Base-by-base conservation (phyloP, 1,284 basidiomycete species). In the Ceratobasidium sp. region DNA sequence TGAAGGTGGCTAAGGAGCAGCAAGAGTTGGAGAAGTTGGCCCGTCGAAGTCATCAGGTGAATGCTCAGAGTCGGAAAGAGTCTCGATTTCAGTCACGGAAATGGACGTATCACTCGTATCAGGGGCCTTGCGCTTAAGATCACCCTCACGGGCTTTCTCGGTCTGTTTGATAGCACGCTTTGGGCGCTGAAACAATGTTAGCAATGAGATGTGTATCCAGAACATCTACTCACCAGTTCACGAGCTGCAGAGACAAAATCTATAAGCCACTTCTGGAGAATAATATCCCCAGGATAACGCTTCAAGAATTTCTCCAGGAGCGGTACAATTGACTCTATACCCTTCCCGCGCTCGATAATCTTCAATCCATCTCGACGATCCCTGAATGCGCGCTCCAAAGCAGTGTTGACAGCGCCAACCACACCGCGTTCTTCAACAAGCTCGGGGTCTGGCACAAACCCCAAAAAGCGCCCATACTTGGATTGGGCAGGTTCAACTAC, bases 231-330 rank as follows among this genome's bases (percentile, higher is more conserved):
- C 14, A 32, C 50, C 32, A 58, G 32, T 10, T 58, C 55, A 9
- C 18, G 6, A 16, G 58, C 58, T 12, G 58, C 58, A 1, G n/a
- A 28, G n/a, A 41, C n/a, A 26, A 60, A 23, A 14, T 60, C 58
- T 3, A 41, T 4, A 18, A 60, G 58, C 58, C 58, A 60, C 16
- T 43, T 60, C 21, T 60, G 58, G 21, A 43, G 36, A 18, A 60
- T 60, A 21, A 60, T 26, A 23, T 60, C 58, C 3, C 58, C 36
- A 21, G 58, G 58, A 60, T 41, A 26, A 14, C 23, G 21, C 16
- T 60, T 16, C 18, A 60, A 28, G 26, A 26, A 60, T 18, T 60
- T 12, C 10, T 23, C 36, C 9, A 60, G 58, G 10, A 60, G 3
- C 6, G 58, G 36, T 9, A 43, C n/a, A 8, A 60, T 43, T 3